These are phyloP conservation scores for Gremmenia infestans DNA, from an alignment of 2,329 filamentous ascomycete genomes.

Conservation along the genomic window DNA sequence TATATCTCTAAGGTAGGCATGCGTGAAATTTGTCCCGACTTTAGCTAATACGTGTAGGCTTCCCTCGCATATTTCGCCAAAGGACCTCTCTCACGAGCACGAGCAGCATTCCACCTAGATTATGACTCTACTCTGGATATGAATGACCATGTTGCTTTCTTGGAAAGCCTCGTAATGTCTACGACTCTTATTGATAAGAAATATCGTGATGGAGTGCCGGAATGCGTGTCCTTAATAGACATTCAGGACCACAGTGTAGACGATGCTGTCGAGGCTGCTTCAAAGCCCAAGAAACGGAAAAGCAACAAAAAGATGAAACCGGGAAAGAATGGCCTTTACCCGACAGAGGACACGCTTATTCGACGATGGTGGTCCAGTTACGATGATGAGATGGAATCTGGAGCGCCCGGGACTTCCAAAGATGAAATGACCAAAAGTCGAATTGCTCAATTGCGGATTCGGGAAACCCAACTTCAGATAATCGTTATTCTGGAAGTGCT, in stretches of 20 bases:
- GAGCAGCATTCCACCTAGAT: slow-evolving; percentile 63
- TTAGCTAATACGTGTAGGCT: slow-evolving; percentile 50
- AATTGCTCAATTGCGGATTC: slow-evolving; percentile 60
- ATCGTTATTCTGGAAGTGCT: slow-evolving; percentile 74
- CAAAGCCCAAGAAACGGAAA: slow-evolving; percentile 41
- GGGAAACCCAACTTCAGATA: slow-evolving; percentile 77
- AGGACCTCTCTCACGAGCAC: slow-evolving; percentile 69
- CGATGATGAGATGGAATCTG: slow-evolving; percentile 47
- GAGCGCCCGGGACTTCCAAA: slow-evolving; percentile 37
- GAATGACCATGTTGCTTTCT: slow-evolving; percentile 59
- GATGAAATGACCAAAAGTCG: slow-evolving; percentile 54
- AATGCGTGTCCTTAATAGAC: slow-evolving; percentile 51
- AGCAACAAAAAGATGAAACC: slow-evolving; percentile 61
- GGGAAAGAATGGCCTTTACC: slow-evolving; percentile 64
- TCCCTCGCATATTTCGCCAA: slow-evolving; percentile 82
- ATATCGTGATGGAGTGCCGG: slow-evolving; percentile 65
- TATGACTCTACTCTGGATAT: slow-evolving; percentile 56
- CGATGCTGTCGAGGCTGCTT: slow-evolving; percentile 41
- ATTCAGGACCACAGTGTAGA: slow-evolving; percentile 47
- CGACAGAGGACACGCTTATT: slow-evolving; percentile 59
- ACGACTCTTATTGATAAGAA: slow-evolving; percentile 72
- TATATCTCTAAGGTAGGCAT: slow-evolving; percentile 56
- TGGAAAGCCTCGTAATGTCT: slow-evolving; percentile 64
- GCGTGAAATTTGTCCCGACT: slow-evolving; percentile 31
- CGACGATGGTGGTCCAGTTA: slow-evolving; percentile 66